Evolutionary conservation across 2,329 filamentous ascomycete genomes (phyloP), one percentile per base, ranked within the genome.

Genomic region (Aspergillus latus): DNA sequence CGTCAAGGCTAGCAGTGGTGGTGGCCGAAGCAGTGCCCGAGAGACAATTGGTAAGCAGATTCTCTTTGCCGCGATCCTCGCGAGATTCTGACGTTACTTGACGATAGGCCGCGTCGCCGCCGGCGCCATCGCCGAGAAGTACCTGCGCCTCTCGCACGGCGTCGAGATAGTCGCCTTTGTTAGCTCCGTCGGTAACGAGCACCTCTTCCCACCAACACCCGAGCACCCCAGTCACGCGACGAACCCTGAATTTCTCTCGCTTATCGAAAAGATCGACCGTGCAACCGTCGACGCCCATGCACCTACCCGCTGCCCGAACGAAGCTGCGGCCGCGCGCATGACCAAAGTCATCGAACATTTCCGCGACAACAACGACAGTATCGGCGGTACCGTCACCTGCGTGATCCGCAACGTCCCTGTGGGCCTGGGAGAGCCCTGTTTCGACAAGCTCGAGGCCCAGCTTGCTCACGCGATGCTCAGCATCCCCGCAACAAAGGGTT

Each of bases 401-500:
- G 89, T 97, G 39, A 92, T 97, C 69, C 85, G 89, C 62, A 93
- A 95, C 68, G 85, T 86, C 6, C 94, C 93, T 28, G 83, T 85
- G 40, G 93, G 93, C 0, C 83, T 97, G 2, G 94, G 94, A 58
- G 94, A 97, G 81, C 94, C 93, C 0, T 89, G 86, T 74, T 97
- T 99, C 74, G 90, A 96, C 75, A 97, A 97, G 80, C 82, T 97
- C 44, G 92, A 99, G 79, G 94, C 94, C 6, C 85, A 84, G 71
- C 85, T 99, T 46, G 92, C 86, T 28, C 93, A 97, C 70, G 94
- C 90, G 49, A 97, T 99, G 90, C 83, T 97, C 61, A 91, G 86
- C 71, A 96, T 97, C 67, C 94, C 94, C 4, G 92, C 94, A 3
- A 93, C 89, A 37, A 99, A 97, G 78, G 93, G 89, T 53, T 97